A percentile compares a stretch with the other conserved stretches of the same genome.
Conservation (phyloP, 495 filamentous ascomycete species). For the Neurospora sublineolata region DNA sequence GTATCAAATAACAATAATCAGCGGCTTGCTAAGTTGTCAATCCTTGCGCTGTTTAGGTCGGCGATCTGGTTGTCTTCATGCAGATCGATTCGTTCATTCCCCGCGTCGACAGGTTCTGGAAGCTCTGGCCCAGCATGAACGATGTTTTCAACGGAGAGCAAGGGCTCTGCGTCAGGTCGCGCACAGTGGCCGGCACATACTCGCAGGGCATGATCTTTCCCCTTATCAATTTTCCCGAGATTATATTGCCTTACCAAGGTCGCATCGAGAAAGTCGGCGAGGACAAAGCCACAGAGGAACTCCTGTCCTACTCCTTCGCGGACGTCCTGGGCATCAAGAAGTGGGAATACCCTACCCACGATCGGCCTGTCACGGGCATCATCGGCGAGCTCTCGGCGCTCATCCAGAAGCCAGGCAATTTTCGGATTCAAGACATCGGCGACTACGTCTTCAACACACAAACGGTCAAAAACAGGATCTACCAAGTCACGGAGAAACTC, state of each 20-base stretch:
- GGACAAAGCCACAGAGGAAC: not conserved
- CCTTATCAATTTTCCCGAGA: constrained; percentile 5
- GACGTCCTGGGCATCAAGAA: constrained; percentile 8
- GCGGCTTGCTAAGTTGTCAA: not conserved
- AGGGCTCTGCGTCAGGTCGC: constrained; percentile 5
- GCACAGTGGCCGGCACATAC: not conserved
- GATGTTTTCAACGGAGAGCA: constrained; percentile 2
- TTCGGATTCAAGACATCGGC: not conserved
- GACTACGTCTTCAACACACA: not conserved
- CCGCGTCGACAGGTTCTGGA: constrained; percentile 1
- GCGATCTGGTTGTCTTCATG: constrained; percentile 14
- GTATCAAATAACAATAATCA: not conserved
- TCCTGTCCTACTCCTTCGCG: constrained; percentile 1
- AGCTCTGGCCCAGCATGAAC: not conserved
- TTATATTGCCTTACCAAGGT: constrained; percentile 1
- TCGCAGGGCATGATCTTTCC: constrained; percentile 12
- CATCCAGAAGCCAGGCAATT: not conserved
- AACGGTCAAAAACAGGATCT: not conserved
- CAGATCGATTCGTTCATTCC: constrained; percentile 18
- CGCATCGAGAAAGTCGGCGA: not conserved
- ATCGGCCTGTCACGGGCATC: not conserved
- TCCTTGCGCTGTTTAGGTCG: not conserved
- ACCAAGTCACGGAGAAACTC: constrained; percentile 17
- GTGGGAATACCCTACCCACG: constrained; percentile 12
- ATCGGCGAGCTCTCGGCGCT: not conserved